Evolutionary conservation across 2,329 filamentous ascomycete species (phyloP), one percentile per base, ranked within the genome.

Genomic region (Hymenoscyphus scutula): DNA sequence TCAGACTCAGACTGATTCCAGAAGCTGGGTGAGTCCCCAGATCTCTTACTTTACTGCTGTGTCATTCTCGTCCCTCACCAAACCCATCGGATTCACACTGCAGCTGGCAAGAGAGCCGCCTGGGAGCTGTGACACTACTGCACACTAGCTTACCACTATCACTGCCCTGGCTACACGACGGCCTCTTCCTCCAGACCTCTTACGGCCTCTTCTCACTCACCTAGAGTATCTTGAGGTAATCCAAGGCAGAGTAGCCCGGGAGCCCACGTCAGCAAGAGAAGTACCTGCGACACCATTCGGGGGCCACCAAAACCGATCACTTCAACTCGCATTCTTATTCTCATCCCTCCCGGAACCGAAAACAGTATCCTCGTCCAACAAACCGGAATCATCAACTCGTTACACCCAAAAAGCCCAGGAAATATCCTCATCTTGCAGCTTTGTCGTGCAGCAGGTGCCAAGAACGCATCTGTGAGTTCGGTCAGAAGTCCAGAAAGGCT

Each of bases 341-440:
- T 23, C 45, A 48, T 45, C 38, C n/a, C 38, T 45, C 45, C 45
- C 45, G 19, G n/a, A 4, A 48, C 45, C 45, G 45, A 19, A 11
- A 7, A 19, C 19, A 48, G n/a, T 11, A 10, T 7, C 45, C 19
- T 48, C 45, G 19, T 48, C 45, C 45, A 23, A 48, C 45, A 11
- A 48, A 23, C 45, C 45, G 45, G 45, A 48, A 48, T 25, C 58
- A 58, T 48, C 45, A 48, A 29, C 11, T 54, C 53, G 25, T 34
- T 54, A 54, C 30, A 30, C 53, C 7, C 53, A 54, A 54, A 17
- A 54, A 54, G 13, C 53, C 53, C 25, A 29, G 53, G 29, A 11
- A 29, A 32, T 19, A 48, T 48, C 45, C 23, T 48, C 45, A 48
- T 48, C 45, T 48, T 23, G n/a, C 45, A 48, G 45, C 45, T 41